Conservation (phyloP, 495 filamentous ascomycete species). For the Penicillium verhagenii region DNA sequence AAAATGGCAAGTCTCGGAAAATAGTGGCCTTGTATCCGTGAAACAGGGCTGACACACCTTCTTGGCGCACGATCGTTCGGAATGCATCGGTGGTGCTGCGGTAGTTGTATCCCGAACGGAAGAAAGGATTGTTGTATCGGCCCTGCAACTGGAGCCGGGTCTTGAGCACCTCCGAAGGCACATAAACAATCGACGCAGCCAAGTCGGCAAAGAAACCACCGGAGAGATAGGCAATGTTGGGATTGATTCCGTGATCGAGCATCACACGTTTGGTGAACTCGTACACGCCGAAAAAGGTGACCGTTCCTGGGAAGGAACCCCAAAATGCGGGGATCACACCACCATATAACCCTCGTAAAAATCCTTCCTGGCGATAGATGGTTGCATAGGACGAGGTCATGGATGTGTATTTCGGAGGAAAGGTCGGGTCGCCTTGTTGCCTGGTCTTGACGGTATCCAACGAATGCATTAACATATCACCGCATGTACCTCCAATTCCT, state of each 20-base stretch:
- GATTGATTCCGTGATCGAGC: conserved; percentile 76
- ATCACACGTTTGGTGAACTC: conserved; percentile 90
- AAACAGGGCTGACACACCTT: conserved; percentile 83
- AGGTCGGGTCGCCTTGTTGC: conserved; percentile 91
- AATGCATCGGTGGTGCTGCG: conserved; percentile 74
- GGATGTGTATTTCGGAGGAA: conserved; percentile 87
- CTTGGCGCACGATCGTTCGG: conserved; percentile 75
- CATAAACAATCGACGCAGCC: conserved; percentile 87
- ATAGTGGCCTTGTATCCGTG: conserved; percentile 93
- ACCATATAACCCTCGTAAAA: conserved; percentile 85
- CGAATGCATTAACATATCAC: conserved; percentile 98
- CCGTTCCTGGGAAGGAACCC: conserved; percentile 90
- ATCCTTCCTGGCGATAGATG: conserved; percentile 89
- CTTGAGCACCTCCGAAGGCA: conserved; percentile 95
- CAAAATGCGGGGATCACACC: conserved; percentile 86
- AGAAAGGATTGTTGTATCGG: conserved; percentile 89
- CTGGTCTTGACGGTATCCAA: conserved; percentile 99
- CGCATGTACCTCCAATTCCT: conserved; percentile 83
- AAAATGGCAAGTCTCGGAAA: conserved; percentile 92
- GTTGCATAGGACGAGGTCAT: conserved; percentile 86
- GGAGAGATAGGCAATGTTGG: conserved; percentile 77
- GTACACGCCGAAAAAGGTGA: conserved; percentile 94
- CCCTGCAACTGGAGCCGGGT: conserved; percentile 93
- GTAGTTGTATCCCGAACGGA: conserved; percentile 93
- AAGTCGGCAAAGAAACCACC: conserved; percentile 90